Base-by-base conservation (phyloP, 176 grass and related monocot species). In the Avena eriantha region DNA sequence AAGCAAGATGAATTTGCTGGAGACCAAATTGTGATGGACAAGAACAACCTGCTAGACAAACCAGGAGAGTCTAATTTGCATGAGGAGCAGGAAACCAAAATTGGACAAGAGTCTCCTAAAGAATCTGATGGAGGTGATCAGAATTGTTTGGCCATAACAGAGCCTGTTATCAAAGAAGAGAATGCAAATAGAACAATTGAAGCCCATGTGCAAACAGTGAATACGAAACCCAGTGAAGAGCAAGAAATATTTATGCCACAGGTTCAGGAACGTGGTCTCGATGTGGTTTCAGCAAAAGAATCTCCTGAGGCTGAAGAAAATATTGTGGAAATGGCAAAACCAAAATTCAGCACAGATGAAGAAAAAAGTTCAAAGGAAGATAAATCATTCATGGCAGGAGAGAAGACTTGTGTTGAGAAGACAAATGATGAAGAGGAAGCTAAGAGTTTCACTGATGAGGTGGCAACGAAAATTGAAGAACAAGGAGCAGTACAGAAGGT, bases 401-500 rank as follows among this genome's bases (percentile, higher is more conserved):
- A 82, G 57, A 92, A 80, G 23, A 84, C 7, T 86, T 83, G 79
- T 87, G 76, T 80, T 11, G 84, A 92, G 70, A 84, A 81, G 70
- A 85, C 76, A 69, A 89, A 89, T 33, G 78, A 71, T 67, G 85
- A 78, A 77, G 74, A 89, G 77, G 93, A 77, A 90, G 79, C 61
- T 82, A 74, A 88, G 68, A 80, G 72, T 73, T 65, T 55, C 18
- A 69, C 73, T 35, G 63, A 85, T 34, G 72, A 90, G 66, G 58
- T 14, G 36, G 49, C 46, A 84, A 10, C 56, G 45, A 84, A 87
- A 80, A 78, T 77, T 43, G 93, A 87, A 89, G 85, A 76, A 41
- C 39, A 41, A 87, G 91, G 74, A 71, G 76, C 67, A 84, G 83
- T 79, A 39, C 83, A 69, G 53, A 98, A 98, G 48, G 57, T 36